These are phyloP conservation scores for Tremella yokohamensis DNA, from an alignment of 768 basidiomycete species.

Conservation along the genomic window DNA sequence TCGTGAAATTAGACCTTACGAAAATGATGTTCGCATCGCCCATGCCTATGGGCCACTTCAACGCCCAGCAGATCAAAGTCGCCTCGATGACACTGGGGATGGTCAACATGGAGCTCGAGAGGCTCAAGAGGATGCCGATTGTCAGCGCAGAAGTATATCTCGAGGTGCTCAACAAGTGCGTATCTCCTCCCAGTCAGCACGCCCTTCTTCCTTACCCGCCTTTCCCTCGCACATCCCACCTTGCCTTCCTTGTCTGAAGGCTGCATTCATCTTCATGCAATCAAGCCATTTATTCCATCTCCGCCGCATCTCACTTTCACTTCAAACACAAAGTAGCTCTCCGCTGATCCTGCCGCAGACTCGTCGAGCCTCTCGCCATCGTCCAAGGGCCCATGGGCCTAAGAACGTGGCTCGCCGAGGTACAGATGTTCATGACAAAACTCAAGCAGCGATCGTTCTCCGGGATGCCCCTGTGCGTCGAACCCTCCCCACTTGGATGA, in stretches of 20 bases:
- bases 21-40: slow-evolving; percentile 44
- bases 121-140: slow-evolving; percentile 33
- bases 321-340: background rate
- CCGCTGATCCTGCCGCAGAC: slow-evolving; percentile 13
- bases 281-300: background rate
- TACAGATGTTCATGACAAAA: slow-evolving; percentile 36
- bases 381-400: slow-evolving; percentile 39
- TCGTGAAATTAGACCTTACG: background rate
- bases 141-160: slow-evolving; percentile 33
- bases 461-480: slow-evolving; percentile 41
- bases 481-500: background rate
- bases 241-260: too few species aligned
- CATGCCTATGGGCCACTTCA: slow-evolving; percentile 42
- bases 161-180: slow-evolving; percentile 44
- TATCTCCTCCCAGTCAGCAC: background rate
- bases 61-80: slow-evolving; percentile 34
- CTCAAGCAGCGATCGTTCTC: slow-evolving; percentile 37
- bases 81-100: slow-evolving; percentile 34
- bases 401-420: slow-evolving; percentile 37
- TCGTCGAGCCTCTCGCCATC: slow-evolving; percentile 42
- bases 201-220: background rate
- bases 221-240: background rate
- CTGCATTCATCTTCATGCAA: background rate
- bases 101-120: slow-evolving; percentile 37
- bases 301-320: background rate